phyloP scores from a whole-genome alignment of 768 basidiomycete genomes.

The Xerocomellus amylosporus region DNA sequence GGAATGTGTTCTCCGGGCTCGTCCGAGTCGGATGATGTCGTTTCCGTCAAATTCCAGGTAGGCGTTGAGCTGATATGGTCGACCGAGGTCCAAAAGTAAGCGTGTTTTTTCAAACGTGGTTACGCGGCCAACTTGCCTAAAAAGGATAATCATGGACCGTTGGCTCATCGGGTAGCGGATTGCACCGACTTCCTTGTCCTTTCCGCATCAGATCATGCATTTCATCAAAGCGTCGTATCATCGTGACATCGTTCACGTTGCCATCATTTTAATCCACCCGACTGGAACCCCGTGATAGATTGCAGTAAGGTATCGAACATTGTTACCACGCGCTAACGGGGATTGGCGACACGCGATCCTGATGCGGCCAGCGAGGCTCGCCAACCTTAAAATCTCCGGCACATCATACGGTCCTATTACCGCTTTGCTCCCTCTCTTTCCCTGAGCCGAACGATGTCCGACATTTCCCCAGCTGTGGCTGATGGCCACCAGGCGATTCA shows the following conservation, averaged over 20 bases:
- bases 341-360: neutral
- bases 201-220: neutral
- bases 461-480: neutral
- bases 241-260: neutral
- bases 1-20: too few species aligned
- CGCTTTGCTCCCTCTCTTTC: neutral
- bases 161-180: neutral
- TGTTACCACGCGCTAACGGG: slow-evolving; percentile 4
- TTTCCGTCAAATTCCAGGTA: too few species aligned
- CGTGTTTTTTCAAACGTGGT: too few species aligned
- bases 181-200: neutral
- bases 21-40: too few species aligned
- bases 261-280: neutral
- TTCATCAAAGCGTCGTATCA: neutral
- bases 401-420: slow-evolving; percentile 7
- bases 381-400: neutral
- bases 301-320: neutral
- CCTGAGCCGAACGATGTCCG: slow-evolving; percentile 18
- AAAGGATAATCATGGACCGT: too few species aligned
- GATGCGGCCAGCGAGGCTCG: neutral
- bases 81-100: too few species aligned
- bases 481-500: slow-evolving; percentile 11
- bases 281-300: neutral
- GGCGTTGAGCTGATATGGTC: too few species aligned
- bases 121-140: too few species aligned